Percentiles rank a stretch among this genome's conserved stretches.
These are phyloP conservation scores for Penicillium fimorum DNA, from an alignment of 495 filamentous ascomycete species.

Conservation along the genomic window DNA sequence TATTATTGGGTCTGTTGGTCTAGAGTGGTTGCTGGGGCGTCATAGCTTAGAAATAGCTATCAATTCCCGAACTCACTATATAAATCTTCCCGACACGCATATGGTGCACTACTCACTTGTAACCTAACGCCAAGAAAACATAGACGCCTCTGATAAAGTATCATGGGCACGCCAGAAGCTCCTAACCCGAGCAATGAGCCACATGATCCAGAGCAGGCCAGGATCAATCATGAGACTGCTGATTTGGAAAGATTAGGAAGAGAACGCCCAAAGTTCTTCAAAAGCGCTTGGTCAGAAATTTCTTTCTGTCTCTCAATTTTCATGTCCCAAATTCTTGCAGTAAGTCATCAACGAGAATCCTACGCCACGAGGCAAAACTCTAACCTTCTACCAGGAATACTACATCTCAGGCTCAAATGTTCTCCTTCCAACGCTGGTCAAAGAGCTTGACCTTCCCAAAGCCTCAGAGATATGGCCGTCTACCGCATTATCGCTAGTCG, in stretches of 20 bases:
- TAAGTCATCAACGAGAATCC: conserved; percentile 25
- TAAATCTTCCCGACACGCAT: background rate
- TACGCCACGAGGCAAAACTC: background rate
- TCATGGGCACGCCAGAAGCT: conserved; percentile 2
- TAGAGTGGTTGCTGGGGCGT: background rate
- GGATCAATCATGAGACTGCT: conserved; percentile 3
- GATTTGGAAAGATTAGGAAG: conserved; percentile 66
- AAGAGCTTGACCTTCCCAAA: conserved; percentile 62
- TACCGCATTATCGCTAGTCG: conserved; percentile 70
- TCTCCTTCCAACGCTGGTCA: conserved; percentile 65
- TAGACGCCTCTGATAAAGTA: background rate
- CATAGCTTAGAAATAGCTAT: conserved; percentile 10
- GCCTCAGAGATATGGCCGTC: conserved; percentile 75
- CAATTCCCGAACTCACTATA: background rate
- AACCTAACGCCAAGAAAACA: background rate
- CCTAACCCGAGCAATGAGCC: conserved; percentile 1
- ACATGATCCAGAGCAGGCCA: conserved; percentile 3
- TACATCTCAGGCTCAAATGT: conserved; percentile 87
- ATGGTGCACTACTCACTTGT: background rate
- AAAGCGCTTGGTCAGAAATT: conserved; percentile 57
- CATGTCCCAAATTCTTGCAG: conserved; percentile 71
- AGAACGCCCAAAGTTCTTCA: conserved; percentile 66
- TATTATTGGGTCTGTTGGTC: conserved; percentile 3
- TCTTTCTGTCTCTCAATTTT: conserved; percentile 71
- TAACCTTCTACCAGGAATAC: conserved; percentile 56